Evolutionary conservation across 2,329 filamentous ascomycete genomes (phyloP).

Genomic region (Neopestalotiopsis sp.): DNA sequence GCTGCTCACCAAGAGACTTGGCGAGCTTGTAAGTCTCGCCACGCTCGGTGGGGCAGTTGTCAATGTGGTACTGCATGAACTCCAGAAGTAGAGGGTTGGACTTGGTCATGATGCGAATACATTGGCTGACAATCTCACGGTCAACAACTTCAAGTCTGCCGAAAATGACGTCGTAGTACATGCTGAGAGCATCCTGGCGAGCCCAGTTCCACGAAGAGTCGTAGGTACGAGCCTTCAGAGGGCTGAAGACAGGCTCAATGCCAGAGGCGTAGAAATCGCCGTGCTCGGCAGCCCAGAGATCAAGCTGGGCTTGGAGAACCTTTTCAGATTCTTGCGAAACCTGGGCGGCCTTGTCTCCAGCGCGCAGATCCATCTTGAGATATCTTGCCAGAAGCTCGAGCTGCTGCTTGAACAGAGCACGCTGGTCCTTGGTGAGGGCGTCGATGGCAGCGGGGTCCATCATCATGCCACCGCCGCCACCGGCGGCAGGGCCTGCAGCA

Average conservation of each 20-base stretch:
- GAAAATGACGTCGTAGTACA: conserved; percentile 99
- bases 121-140: conserved; percentile 97
- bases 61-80: conserved; percentile 99
- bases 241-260: conserved; percentile 91
- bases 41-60: conserved; percentile 95
- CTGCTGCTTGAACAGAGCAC: conserved; percentile 96
- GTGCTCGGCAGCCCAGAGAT: conserved; percentile 94
- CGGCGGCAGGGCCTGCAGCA: conserved; percentile 73
- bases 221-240: conserved; percentile 93
- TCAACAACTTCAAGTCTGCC: conserved; percentile 91
- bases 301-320: conserved; percentile 88
- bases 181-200: conserved; percentile 92
- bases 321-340: conserved; percentile 84
- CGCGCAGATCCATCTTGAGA: conserved; percentile 93
- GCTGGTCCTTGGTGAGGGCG: conserved; percentile 95
- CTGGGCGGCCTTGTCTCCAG: conserved; percentile 93
- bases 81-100: conserved; percentile 95
- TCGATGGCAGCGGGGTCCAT: conserved; percentile 98
- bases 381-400: conserved; percentile 94
- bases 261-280: conserved; percentile 95
- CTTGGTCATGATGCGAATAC: conserved; percentile 99
- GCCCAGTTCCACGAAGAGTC: conserved; percentile 99
- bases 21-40: conserved; percentile 98
- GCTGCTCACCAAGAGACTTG: conserved; percentile 88
- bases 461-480: conserved; percentile 88